Evolutionary conservation across 228 moss, liverwort and hornwort species (phyloP), one percentile per base, ranked within the genome.

Genomic region (Sphagnum fallax): DNA sequence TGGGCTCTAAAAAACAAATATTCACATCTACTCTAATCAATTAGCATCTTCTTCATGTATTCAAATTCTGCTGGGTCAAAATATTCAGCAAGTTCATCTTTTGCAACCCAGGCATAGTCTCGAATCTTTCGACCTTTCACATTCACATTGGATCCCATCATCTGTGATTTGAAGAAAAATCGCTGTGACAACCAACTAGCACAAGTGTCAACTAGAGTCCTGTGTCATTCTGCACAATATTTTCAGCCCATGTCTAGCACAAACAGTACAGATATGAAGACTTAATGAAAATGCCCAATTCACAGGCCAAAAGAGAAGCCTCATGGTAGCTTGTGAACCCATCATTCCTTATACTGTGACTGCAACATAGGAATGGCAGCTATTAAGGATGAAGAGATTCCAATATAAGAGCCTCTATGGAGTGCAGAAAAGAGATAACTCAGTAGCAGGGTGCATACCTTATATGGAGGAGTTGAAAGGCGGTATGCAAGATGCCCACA

Each of bases 81-180:
- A 72, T 93, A 92, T 57, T 90, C 79, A 4, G 84, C 62, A n/a
- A 93, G 75, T 68, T 98, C 93, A 50, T 89, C 84, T 73, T 92
- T 94, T 4, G 84, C 83, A 63, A 98, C 87, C 98, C 98, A 98
- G 52, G 90, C 92, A 70, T 82, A 98, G n/a, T 93, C 91, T 62
- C 79, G 78, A 59, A 84, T 69, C 49, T 75, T 80, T 49, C 65
- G 71, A 4, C 83, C 79, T 70, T 85, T 81, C 76, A 97, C 74
- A 14, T 79, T 73, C 48, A 93, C 62, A 60, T 89, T 82, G 65
- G 82, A 87, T 6, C 78, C 82, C 61, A 91, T 79, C 49, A 93
- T 76, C 73, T 98, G 97, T 52, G 89, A 92, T 71, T 79, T 94
- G 79, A 92, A 94, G 69, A 90, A 98, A 65, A 98, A 94, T 8